A percentile compares a stretch with the other conserved stretches of the same genome.
These are phyloP conservation scores for Yamadazyma atmosphaerica DNA, from an alignment of 1,139 yeast species.

Conservation along the genomic window DNA sequence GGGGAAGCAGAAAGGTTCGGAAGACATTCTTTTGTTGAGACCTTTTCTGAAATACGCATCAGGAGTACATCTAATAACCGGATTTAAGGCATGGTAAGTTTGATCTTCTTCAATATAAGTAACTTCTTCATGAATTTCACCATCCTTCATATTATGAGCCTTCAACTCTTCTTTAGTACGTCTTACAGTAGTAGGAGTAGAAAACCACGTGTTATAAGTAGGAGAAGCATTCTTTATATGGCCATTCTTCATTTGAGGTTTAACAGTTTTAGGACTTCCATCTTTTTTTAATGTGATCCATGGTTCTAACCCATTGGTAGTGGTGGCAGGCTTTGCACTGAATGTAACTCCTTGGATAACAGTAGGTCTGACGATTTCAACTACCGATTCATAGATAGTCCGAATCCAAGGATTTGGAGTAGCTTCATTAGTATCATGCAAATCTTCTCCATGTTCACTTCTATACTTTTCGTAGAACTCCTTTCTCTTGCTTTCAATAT, in stretches of 20 bases:
- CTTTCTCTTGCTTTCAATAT: constrained; percentile 31
- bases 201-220: constrained; percentile 74
- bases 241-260: constrained; percentile 74
- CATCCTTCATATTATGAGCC: constrained; percentile 70
- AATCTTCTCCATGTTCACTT: constrained; percentile 10
- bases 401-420: constrained; percentile 69
- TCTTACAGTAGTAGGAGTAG: constrained; percentile 61
- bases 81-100: constrained; percentile 68
- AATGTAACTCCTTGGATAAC: constrained; percentile 82
- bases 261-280: constrained; percentile 79
- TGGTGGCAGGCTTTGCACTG: constrained; percentile 66
- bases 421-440: constrained; percentile 3
- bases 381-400: constrained; percentile 56
- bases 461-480: constrained; percentile 9
- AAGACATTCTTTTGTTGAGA: constrained; percentile 48
- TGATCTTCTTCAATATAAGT: constrained; percentile 61
- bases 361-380: constrained; percentile 76
- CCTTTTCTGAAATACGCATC: constrained; percentile 69
- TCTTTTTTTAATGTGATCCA: constrained; percentile 79
- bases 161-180: constrained; percentile 59
- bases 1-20: constrained; percentile 86
- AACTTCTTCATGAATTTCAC: constrained; percentile 56
- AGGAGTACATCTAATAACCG: constrained; percentile 84
- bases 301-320: constrained; percentile 70
- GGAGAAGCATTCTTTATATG: constrained; percentile 65